A percentile compares a stretch with the other conserved stretches of the same genome.
Evolutionary conservation across 2,329 filamentous ascomycete species (phyloP).

Genomic region (Tolypocladium endophyticum): DNA sequence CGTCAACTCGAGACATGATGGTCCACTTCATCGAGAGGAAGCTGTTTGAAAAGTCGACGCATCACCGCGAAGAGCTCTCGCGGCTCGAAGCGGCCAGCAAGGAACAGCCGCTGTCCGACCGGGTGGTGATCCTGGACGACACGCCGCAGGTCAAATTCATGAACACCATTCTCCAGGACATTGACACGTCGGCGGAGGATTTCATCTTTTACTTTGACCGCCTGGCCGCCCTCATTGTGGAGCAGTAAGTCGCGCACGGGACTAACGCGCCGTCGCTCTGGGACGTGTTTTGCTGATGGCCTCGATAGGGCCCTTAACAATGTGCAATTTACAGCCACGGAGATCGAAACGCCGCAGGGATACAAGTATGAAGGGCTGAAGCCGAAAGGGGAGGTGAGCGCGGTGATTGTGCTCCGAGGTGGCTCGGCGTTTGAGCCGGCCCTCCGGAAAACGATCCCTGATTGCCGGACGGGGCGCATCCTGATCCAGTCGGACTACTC

Average conservation of each 20-base stretch:
- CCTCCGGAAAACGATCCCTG: slow-evolving; percentile 80
- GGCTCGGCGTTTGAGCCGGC: slow-evolving; percentile 83
- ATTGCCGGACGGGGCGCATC: slow-evolving; percentile 79
- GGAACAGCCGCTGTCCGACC: slow-evolving; percentile 61
- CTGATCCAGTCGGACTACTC: slow-evolving; percentile 82
- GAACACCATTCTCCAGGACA: slow-evolving; percentile 81
- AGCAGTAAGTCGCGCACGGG: slow-evolving; percentile 44
- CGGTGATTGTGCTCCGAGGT: slow-evolving; percentile 79
- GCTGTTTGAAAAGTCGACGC: slow-evolving; percentile 72
- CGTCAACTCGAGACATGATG: slow-evolving; percentile 60
- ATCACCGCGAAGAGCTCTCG: slow-evolving; percentile 70
- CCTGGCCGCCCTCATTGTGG: slow-evolving; percentile 72
- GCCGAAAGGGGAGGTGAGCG: slow-evolving; percentile 65
- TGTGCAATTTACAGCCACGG: slow-evolving; percentile 53
- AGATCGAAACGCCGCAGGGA: slow-evolving; percentile 61
- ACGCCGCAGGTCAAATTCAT: slow-evolving; percentile 78
- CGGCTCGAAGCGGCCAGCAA: slow-evolving; percentile 64
- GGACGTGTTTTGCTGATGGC: slow-evolving; percentile 4
- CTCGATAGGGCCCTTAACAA: slow-evolving; percentile 60
- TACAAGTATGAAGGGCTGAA: slow-evolving; percentile 61
- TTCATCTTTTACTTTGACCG: slow-evolving; percentile 98
- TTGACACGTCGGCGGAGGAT: slow-evolving; percentile 69
- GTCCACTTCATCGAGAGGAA: slow-evolving; percentile 86
- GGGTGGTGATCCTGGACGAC: slow-evolving; percentile 62
- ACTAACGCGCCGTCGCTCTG: neutral